phyloP scores from a whole-genome alignment of 1,284 basidiomycete species.

The Agaricales sp. region DNA sequence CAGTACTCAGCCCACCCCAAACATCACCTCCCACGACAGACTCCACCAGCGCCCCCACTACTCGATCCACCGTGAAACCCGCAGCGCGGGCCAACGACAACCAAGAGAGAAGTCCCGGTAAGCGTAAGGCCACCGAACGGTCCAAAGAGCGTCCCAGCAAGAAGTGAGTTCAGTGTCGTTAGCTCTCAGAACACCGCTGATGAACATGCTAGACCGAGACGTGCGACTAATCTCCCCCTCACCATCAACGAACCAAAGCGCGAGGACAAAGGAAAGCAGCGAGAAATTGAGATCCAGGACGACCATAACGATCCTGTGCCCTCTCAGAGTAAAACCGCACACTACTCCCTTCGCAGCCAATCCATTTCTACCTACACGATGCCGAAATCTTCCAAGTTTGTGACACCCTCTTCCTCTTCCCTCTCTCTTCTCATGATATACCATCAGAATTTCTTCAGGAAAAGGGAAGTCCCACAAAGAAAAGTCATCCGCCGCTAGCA shows the following conservation, averaged over 20 bases:
- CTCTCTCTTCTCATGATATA: not conserved
- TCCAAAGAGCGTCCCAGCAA: not conserved
- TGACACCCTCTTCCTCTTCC: not conserved
- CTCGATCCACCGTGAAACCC: not conserved
- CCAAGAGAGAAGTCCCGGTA: not conserved
- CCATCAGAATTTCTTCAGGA: slow-evolving; percentile 7
- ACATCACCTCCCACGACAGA: not conserved
- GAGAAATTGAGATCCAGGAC: slow-evolving; percentile 62
- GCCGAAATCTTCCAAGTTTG: not conserved
- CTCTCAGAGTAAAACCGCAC: slow-evolving; percentile 39
- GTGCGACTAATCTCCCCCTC: slow-evolving; percentile 39
- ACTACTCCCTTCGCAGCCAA: slow-evolving; percentile 59
- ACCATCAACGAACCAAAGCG: slow-evolving; percentile 65
- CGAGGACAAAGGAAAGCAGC: slow-evolving; percentile 79
- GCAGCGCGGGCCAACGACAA: not conserved
- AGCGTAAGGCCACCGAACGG: not conserved
- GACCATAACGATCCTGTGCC: slow-evolving; percentile 40
- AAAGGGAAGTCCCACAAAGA: slow-evolving; percentile 61
- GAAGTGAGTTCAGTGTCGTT: slow-evolving; percentile 11
- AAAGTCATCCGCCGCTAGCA: slow-evolving; percentile 44
- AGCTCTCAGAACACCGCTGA: slow-evolving; percentile 9
- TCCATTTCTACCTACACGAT: not conserved
- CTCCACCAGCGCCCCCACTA: not conserved
- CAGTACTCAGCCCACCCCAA: not conserved
- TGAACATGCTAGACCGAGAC: slow-evolving; percentile 45